These are phyloP conservation scores for Diphasiastrum complanatum DNA, from an alignment of 83 land plant species.

Conservation along the genomic window DNA sequence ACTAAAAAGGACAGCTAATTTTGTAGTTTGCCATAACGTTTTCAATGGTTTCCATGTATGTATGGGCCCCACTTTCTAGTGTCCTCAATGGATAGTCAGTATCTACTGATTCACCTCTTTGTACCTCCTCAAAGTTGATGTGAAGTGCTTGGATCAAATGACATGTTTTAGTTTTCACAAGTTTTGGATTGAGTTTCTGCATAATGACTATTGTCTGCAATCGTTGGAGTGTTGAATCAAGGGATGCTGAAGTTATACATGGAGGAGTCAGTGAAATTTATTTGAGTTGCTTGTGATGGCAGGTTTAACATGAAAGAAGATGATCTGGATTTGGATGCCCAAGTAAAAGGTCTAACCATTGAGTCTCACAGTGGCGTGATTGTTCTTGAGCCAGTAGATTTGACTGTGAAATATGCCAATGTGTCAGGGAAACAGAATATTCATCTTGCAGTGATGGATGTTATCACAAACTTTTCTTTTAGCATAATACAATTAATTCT, in stretches of 20 bases:
- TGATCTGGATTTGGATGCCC: conserved; percentile 65
- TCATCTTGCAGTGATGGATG: conserved; percentile 62
- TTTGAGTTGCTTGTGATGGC: conserved; percentile 6
- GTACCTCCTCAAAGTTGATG: no score
- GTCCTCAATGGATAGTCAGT: no score
- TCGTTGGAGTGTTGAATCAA: no score
- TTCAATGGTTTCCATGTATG: no score
- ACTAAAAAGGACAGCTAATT: no score
- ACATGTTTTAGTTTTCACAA: no score
- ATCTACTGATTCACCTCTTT: no score
- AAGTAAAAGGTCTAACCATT: conserved; percentile 59
- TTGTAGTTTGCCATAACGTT: no score
- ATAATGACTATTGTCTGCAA: no score
- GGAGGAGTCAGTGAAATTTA: neutral
- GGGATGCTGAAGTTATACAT: neutral
- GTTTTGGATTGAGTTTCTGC: no score
- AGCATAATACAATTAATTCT: conserved; percentile 73
- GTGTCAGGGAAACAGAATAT: conserved; percentile 72
- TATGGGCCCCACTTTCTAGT: no score
- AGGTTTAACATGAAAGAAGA: conserved; percentile 79
- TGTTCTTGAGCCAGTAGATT: conserved; percentile 89
- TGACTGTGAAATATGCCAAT: conserved; percentile 48
- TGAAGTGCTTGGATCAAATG: no score
- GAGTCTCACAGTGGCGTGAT: conserved; percentile 72
- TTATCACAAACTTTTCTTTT: conserved; percentile 78